Conservation (phyloP, 2,329 filamentous ascomycete species). For the Pseudovirgaria hyperparasitica region DNA sequence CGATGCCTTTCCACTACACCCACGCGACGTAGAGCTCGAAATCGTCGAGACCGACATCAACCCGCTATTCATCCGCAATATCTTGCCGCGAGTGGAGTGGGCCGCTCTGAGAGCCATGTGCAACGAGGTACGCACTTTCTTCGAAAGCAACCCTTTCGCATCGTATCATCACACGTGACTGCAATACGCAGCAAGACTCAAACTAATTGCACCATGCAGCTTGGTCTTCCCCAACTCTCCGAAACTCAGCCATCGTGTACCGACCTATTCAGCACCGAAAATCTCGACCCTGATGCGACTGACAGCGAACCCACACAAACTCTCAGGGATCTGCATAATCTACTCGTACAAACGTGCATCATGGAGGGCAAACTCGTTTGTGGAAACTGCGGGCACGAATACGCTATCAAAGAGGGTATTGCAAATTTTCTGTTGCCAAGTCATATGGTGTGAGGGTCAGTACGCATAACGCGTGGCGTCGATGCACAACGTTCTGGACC, state of each 20-base stretch:
- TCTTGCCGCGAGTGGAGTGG: slow-evolving; percentile 85
- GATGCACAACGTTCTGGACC: slow-evolving; percentile 5
- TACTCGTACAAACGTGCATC: slow-evolving; percentile 83
- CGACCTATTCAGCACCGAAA: slow-evolving; percentile 6
- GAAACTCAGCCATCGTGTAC: slow-evolving; percentile 19
- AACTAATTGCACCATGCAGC: slow-evolving; percentile 32
- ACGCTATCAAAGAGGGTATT: slow-evolving; percentile 88
- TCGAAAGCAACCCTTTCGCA: neutral
- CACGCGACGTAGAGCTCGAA: slow-evolving; percentile 81
- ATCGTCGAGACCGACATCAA: slow-evolving; percentile 74
- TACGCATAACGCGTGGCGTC: too few species aligned
- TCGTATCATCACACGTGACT: neutral
- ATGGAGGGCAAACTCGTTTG: slow-evolving; percentile 81
- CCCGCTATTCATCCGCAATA: slow-evolving; percentile 65
- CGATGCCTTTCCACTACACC: slow-evolving; percentile 78
- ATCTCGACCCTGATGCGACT: slow-evolving; percentile 3
- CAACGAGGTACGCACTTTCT: slow-evolving; percentile 48
- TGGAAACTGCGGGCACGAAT: slow-evolving; percentile 85
- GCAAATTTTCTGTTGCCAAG: slow-evolving; percentile 91
- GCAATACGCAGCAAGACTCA: too few species aligned
- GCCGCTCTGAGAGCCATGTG: slow-evolving; percentile 61
- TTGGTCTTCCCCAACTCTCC: slow-evolving; percentile 66
- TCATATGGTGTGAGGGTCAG: slow-evolving; percentile 63
- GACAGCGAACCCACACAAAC: slow-evolving; percentile 48
- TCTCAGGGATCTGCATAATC: slow-evolving; percentile 62